Conservation (phyloP, 2,329 filamentous ascomycete species). For the Fusarium kyushuense region DNA sequence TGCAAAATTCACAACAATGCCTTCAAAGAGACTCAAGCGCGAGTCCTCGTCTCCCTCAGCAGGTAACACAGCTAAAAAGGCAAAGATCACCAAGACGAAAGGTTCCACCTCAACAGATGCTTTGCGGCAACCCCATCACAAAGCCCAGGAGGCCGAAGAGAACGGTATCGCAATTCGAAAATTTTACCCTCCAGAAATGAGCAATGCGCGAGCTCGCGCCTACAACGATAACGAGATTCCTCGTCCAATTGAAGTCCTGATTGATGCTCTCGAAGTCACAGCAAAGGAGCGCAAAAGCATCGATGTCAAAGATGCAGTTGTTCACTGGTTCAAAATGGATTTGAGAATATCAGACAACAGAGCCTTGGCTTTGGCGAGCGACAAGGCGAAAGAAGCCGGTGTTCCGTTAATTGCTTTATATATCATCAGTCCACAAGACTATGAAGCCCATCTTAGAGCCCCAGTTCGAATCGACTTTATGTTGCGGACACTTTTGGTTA, state of each 20-base stretch:
- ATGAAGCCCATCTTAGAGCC: constrained; percentile 81
- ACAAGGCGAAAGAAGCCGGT: constrained; percentile 72
- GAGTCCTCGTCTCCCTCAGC: constrained; percentile 42
- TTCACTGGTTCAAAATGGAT: constrained; percentile 94
- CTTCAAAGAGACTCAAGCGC: constrained; percentile 47
- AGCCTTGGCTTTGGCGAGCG: constrained; percentile 73
- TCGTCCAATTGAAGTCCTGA: constrained; percentile 78
- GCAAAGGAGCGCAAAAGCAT: constrained; percentile 64
- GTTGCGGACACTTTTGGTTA: constrained; percentile 74
- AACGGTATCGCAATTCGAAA: constrained; percentile 76
- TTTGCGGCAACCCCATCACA: constrained; percentile 61
- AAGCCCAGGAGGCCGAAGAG: constrained; percentile 60
- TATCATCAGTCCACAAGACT: constrained; percentile 85
- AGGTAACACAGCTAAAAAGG: constrained; percentile 49
- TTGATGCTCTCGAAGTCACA: constrained; percentile 72
- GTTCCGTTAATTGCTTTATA: constrained; percentile 82
- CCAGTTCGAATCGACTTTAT: constrained; percentile 84
- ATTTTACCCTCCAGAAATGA: constrained; percentile 90
- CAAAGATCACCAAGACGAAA: constrained; percentile 47
- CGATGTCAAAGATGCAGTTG: constrained; percentile 69
- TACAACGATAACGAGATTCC: constrained; percentile 78
- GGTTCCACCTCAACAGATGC: constrained; percentile 46
- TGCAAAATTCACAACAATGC: constrained; percentile 46
- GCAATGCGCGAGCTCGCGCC: constrained; percentile 78
- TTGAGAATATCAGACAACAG: constrained; percentile 80